Conservation (phyloP, 805 yeast species). For the Candida piceae region DNA sequence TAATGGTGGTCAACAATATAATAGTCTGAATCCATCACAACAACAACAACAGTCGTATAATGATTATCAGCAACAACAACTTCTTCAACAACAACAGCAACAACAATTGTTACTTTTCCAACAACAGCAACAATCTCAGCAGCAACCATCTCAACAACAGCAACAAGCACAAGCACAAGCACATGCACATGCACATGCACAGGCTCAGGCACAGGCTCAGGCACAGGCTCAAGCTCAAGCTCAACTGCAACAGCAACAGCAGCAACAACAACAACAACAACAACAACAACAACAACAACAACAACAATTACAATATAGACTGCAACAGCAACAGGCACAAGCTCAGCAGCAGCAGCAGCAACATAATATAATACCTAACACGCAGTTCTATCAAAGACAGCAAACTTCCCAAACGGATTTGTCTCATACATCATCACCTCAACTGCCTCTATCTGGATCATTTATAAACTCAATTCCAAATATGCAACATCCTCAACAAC, state of each 20-base stretch:
- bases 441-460: constrained; percentile 10
- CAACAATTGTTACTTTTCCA: constrained; percentile 30
- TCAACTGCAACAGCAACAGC: neutral
- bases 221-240: constrained; percentile 1
- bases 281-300: constrained; percentile 22
- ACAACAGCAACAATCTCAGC: constrained; percentile 29
- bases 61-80: too few species aligned
- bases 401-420: constrained; percentile 20
- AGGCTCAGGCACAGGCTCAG: too few species aligned
- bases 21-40: neutral
- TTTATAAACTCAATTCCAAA: constrained; percentile 21
- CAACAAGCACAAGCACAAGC: constrained; percentile 23
- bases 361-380: constrained; percentile 15
- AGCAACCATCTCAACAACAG: constrained; percentile 28
- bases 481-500: constrained; percentile 21
- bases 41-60: constrained; percentile 1
- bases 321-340: constrained; percentile 30
- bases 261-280: neutral
- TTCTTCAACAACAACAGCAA: constrained; percentile 24
- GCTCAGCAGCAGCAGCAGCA: constrained; percentile 30
- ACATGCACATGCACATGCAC: too few species aligned
- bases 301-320: constrained; percentile 28
- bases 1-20: neutral
- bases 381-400: constrained; percentile 17
- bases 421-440: constrained; percentile 10